Conservation (phyloP, 2,329 filamentous ascomycete species). For the Monilinia aucupariae region DNA sequence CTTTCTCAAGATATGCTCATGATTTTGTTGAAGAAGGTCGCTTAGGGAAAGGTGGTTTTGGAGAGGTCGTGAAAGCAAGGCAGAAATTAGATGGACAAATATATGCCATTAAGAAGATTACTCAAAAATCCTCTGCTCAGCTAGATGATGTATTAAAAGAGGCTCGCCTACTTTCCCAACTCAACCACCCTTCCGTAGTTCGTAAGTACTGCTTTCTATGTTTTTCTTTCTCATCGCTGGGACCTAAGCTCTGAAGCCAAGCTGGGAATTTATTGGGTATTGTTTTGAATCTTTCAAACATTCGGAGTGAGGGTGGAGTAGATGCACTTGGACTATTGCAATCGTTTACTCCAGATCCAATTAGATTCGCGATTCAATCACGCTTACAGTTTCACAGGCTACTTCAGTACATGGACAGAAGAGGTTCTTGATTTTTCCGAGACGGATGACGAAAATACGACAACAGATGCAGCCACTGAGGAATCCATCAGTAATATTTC, state of each 20-base stretch:
- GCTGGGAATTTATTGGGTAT: background rate
- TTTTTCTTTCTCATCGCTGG: background rate
- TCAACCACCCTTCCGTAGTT: slow-evolving; percentile 74
- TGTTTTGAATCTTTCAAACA: background rate
- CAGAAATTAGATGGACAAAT: slow-evolving; percentile 91
- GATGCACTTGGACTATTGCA: background rate
- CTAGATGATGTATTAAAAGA: slow-evolving; percentile 79
- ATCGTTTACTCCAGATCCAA: too few species aligned
- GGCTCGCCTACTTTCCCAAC: slow-evolving; percentile 81
- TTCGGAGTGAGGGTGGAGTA: background rate
- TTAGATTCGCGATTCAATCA: background rate
- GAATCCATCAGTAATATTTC: slow-evolving; percentile 28
- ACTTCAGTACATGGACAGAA: slow-evolving; percentile 94
- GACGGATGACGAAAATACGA: slow-evolving; percentile 51
- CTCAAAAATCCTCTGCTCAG: slow-evolving; percentile 69
- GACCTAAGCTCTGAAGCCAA: background rate
- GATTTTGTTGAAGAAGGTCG: slow-evolving; percentile 89
- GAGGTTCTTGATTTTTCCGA: slow-evolving; percentile 52
- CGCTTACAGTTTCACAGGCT: slow-evolving; percentile 45
- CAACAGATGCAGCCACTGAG: slow-evolving; percentile 40
- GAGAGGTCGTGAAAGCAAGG: slow-evolving; percentile 89
- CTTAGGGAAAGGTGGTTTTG: slow-evolving; percentile 89
- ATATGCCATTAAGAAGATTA: slow-evolving; percentile 97
- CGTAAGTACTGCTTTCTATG: slow-evolving; percentile 29
- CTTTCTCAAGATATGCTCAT: slow-evolving; percentile 64